Evolutionary conservation across 768 basidiomycete genomes (phyloP), one percentile per base, ranked within the genome.

Genomic region (Pulveroboletus ravenelii): DNA sequence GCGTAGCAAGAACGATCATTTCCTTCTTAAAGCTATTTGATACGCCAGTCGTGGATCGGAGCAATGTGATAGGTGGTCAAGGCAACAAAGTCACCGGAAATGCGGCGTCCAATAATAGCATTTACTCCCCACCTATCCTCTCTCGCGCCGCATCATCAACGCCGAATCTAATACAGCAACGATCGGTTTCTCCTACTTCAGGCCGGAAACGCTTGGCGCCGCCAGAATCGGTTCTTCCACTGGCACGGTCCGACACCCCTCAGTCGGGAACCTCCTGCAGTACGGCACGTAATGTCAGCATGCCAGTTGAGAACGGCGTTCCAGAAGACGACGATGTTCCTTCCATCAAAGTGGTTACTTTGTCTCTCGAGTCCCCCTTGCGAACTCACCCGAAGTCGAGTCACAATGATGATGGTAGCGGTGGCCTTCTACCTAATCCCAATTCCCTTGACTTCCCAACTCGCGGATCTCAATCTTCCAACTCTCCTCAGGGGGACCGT

Each of bases 1-100:
- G 87, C 47, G 89, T 93, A 32, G 89, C 89, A 27, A 71, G 71
- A 45, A 85, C 86, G n/a, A 78, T 93, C 42, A 73, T 87, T 39
- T 78, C 85, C 14, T 71, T 93, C 25, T 74, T 85, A 45, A 76
- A 78, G 60, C 73, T 79, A 49, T 80, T 78, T 47, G 87, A 88
- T 55, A 67, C 72, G 15, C 79, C 79, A 27, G 55, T 66, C n/a
- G 61, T 72, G 15, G 72, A 74, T 27, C 72, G 72, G 42, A 71
- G 72, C 29, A 84, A 75, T 58, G 66, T 72, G 60, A 66, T 80
- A 37, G 66, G 70, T 25, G 78, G 76, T 15, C 72, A 72, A 57
- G 63, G 61, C 14, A 70, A 61, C 48, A 72, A 52, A 56, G 50
- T 58, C 13, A 30, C 52, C 45, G 61, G 62, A 20, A 60, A 53